These are phyloP conservation scores for Cocos nucifera DNA, from an alignment of 176 grass and related monocot species.

Conservation along the genomic window DNA sequence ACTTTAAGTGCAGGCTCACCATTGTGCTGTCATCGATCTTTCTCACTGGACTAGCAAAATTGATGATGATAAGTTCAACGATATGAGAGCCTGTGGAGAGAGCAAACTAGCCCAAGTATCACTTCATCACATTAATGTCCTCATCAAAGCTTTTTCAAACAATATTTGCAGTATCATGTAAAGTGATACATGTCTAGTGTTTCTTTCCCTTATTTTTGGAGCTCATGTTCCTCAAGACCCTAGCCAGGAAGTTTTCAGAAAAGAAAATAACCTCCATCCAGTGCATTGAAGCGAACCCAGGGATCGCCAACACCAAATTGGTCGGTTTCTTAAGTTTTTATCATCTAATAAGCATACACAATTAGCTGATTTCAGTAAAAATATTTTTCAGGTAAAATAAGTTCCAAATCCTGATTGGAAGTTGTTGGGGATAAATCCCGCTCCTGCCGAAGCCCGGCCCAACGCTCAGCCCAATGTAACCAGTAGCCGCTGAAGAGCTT, in stretches of 20 bases:
- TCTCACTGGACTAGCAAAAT: neutral
- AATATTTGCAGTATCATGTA: no score
- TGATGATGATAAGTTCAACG: neutral
- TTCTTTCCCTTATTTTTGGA: neutral
- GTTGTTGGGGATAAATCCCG: no score
- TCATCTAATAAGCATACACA: neutral
- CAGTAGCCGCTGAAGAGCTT: no score
- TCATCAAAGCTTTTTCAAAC: no score
- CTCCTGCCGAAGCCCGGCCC: no score
- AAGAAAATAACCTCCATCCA: neutral
- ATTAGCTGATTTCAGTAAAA: neutral
- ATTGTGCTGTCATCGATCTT: neutral
- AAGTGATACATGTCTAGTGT: neutral
- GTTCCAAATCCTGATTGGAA: neutral
- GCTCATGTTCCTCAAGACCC: conserved; percentile 1
- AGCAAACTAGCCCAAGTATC: conserved; percentile 3
- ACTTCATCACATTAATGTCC: neutral
- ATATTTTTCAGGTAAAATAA: conserved; percentile 1
- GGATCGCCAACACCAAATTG: neutral
- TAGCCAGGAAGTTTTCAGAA: neutral
- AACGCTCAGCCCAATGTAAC: no score
- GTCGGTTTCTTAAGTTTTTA: neutral
- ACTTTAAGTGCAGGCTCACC: neutral
- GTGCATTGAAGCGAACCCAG: neutral
- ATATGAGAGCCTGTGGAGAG: neutral